A percentile compares a stretch with the other conserved stretches of the same genome.
phyloP scores from a whole-genome alignment of 306 rosid genomes.

The Argentina anserina region DNA sequence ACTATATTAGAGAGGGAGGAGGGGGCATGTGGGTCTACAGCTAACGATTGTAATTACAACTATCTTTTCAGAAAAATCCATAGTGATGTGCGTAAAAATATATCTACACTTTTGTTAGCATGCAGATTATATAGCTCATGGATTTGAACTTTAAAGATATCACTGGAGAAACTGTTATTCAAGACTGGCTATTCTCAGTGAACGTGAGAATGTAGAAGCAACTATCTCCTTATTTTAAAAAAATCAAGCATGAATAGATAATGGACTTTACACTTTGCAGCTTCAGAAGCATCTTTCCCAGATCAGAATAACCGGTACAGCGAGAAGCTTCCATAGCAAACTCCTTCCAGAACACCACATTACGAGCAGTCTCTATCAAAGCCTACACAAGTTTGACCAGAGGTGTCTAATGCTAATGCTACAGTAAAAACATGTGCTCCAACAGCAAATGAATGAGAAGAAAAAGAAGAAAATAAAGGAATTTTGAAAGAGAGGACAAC shows the following conservation, averaged over 20 bases:
- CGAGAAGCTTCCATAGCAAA: conserved; percentile 92
- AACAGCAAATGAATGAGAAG: conserved; percentile 2
- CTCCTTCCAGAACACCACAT: conserved; percentile 77
- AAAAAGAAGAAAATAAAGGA: not conserved
- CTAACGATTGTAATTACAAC: not conserved
- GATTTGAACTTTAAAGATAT: not conserved
- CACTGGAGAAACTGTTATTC: not conserved
- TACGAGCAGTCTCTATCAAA: conserved; percentile 69
- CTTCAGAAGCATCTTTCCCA: conserved; percentile 89
- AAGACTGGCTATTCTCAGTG: conserved; percentile 9
- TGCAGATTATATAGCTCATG: not conserved
- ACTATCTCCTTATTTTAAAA: conserved; percentile 17
- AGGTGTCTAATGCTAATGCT: conserved; percentile 20
- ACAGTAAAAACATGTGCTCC: conserved; percentile 4
- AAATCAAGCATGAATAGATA: conserved; percentile 33
- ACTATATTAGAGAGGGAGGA: not conserved
- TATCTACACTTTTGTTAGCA: not conserved
- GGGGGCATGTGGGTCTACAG: not conserved
- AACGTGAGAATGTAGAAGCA: conserved; percentile 4
- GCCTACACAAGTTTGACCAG: conserved; percentile 55
- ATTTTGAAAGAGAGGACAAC: not conserved
- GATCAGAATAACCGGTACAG: conserved; percentile 70
- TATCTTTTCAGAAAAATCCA: not conserved
- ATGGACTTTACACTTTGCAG: conserved; percentile 73
- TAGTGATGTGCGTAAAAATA: not conserved